A percentile compares a stretch with the other conserved stretches of the same genome.
Conservation (phyloP, 495 filamentous ascomycete genomes). For the Daldinia vernicosa region DNA sequence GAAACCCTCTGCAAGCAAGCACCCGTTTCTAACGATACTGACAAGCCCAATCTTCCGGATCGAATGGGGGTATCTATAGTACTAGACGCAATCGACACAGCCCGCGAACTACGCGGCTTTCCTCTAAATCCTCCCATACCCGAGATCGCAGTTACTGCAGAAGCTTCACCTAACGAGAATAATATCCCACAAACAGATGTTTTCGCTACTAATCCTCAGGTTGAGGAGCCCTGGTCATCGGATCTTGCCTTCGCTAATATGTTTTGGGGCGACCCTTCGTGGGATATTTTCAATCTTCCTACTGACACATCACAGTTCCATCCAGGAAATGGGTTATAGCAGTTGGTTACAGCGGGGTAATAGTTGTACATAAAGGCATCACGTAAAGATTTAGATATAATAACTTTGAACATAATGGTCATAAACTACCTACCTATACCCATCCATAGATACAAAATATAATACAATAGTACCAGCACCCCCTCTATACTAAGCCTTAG, state of each 20-base stretch:
- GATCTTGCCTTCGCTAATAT: slow-evolving; percentile 36
- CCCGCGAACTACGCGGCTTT: slow-evolving; percentile 28
- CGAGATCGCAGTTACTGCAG: slow-evolving; percentile 15
- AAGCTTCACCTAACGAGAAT: neutral
- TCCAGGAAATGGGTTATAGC: slow-evolving; percentile 16
- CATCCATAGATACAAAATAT: slow-evolving; percentile 14
- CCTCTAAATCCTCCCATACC: slow-evolving; percentile 14
- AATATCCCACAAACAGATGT: slow-evolving; percentile 9
- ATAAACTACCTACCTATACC: neutral
- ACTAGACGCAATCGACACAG: slow-evolving; percentile 32
- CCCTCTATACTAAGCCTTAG: neutral
- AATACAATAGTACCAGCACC: neutral
- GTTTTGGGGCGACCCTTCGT: slow-evolving; percentile 39
- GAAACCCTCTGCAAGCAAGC: slow-evolving; percentile 41
- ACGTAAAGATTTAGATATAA: neutral
- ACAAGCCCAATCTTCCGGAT: slow-evolving; percentile 10
- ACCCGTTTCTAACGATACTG: slow-evolving; percentile 18
- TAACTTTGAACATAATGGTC: neutral
- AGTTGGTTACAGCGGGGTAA: neutral
- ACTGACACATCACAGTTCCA: slow-evolving; percentile 20
- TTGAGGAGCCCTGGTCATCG: slow-evolving; percentile 36
- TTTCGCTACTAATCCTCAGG: slow-evolving; percentile 5
- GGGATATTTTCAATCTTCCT: slow-evolving; percentile 32
- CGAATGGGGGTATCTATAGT: slow-evolving; percentile 40
- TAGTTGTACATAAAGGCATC: neutral